Evolutionary conservation across 2,329 filamentous ascomycete species (phyloP).

Genomic region (Cladosporium sp.): DNA sequence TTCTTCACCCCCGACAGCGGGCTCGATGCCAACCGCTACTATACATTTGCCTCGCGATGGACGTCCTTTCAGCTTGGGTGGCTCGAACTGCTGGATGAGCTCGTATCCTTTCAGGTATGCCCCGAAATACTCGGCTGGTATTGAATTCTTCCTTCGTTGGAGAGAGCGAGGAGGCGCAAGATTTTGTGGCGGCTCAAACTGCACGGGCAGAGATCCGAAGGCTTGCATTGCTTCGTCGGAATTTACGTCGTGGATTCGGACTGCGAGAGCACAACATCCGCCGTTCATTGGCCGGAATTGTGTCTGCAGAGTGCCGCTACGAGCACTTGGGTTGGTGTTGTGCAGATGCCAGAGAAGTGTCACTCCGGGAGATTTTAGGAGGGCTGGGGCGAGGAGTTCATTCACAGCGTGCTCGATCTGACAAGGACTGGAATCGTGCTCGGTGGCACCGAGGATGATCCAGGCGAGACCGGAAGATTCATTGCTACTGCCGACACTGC

Average conservation of each 20-base stretch:
- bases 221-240: neutral
- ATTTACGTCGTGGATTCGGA: conserved; percentile 12
- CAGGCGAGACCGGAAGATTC: conserved; percentile 6
- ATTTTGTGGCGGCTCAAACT: conserved; percentile 4
- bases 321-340: conserved; percentile 15
- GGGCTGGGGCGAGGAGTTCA: conserved; percentile 7
- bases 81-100: conserved; percentile 15
- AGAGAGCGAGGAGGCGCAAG: neutral
- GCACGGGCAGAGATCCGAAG: neutral
- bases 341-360: conserved; percentile 11
- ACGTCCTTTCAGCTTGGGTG: neutral
- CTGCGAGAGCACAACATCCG: conserved; percentile 15
- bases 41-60: conserved; percentile 12
- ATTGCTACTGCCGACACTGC: neutral
- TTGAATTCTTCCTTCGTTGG: neutral
- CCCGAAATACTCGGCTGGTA: conserved; percentile 9
- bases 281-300: conserved; percentile 11
- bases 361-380: conserved; percentile 11
- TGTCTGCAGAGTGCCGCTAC: conserved; percentile 13
- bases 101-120: conserved; percentile 13
- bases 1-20: conserved; percentile 12
- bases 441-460: conserved; percentile 10
- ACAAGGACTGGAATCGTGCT: neutral
- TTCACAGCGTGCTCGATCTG: conserved; percentile 7
- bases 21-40: conserved; percentile 15